Base-by-base conservation (phyloP, 768 basidiomycete species). In the Exsudoporus frostii region DNA sequence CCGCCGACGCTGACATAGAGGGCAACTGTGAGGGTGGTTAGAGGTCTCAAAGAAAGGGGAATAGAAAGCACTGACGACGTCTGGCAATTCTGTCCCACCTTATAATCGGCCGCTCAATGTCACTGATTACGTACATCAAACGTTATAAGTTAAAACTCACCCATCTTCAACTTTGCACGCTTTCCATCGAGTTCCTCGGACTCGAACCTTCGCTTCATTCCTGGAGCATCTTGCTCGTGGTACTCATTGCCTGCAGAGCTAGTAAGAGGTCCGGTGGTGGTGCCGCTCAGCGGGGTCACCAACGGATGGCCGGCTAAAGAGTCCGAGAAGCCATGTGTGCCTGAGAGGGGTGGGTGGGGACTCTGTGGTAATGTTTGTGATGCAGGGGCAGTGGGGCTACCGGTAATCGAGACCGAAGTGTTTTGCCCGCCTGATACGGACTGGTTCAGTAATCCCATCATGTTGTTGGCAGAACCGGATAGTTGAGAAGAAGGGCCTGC, bases 131-230 rank as follows among this genome's bases (percentile, higher is more conserved):
- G 60, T 57, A 61, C 47, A 39, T 33, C 56, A 48, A 59, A 65
- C 51, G 43, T 62, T 45, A 68, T 44, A 59, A 59, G 60, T 40
- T 29, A 54, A 51, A n/a, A 65, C 81, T 66, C 57, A 87, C 90
- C 87, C 61, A 79, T 88, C 73, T 84, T 90, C 69, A 84, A 79
- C 60, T 86, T 79, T 45, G 71, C 82, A 60, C 90, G 80, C 68
- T 92, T 92, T 43, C 71, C 76, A 43, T 88, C 85, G 27, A 70
- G 71, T 53, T 88, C 86, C 48, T 83, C 84, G 17, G 76, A 75
- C 44, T 84, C 83, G 57, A 86, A 72, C 67, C 90, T 90, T 56
- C 90, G 78, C 66, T 92, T 92, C 57, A 83, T 75, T 17, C 78
- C 80, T 51, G 85, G 82, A n/a, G 68, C 58, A 50, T 89, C 87